Percentiles rank a stretch among this genome's conserved stretches.
phyloP scores from a whole-genome alignment of 2,329 filamentous ascomycete genomes.

The Xylariaceae sp. region DNA sequence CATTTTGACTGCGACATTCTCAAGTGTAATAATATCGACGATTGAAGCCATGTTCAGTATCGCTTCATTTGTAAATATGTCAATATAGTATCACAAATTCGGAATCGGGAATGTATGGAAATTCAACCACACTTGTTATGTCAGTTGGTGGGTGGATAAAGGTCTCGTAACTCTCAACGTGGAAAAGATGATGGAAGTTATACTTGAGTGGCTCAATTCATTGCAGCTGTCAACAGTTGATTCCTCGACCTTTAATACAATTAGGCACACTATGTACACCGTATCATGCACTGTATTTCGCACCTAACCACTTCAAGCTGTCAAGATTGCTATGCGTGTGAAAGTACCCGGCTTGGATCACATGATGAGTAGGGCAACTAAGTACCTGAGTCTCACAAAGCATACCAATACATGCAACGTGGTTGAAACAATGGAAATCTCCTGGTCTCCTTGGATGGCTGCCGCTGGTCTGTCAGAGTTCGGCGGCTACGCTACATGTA shows the following conservation, averaged over 20 bases:
- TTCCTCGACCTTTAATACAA: background rate
- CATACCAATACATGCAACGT: too few relatives aligned
- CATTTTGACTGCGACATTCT: constrained; percentile 53
- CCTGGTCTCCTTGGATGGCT: background rate
- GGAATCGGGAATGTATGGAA: background rate
- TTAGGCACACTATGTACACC: too few relatives aligned
- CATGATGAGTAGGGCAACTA: background rate
- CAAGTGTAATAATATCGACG: constrained; percentile 52
- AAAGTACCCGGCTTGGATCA: too few relatives aligned
- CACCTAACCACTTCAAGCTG: too few relatives aligned
- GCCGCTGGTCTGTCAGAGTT: background rate
- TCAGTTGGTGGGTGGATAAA: background rate
- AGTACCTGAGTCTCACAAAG: background rate
- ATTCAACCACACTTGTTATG: background rate
- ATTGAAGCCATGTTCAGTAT: constrained; percentile 35
- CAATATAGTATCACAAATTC: background rate
- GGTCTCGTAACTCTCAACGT: background rate
- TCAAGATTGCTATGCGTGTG: too few relatives aligned
- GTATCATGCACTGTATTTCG: too few relatives aligned
- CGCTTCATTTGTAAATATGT: background rate
- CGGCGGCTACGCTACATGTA: too few relatives aligned
- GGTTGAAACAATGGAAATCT: background rate
- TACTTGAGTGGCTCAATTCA: background rate
- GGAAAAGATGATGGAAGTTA: background rate
- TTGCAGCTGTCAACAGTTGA: background rate